Percentiles rank a stretch among this genome's conserved stretches.
phyloP scores from a whole-genome alignment of 2,329 filamentous ascomycete genomes.

The Sporothrix schenckii region DNA sequence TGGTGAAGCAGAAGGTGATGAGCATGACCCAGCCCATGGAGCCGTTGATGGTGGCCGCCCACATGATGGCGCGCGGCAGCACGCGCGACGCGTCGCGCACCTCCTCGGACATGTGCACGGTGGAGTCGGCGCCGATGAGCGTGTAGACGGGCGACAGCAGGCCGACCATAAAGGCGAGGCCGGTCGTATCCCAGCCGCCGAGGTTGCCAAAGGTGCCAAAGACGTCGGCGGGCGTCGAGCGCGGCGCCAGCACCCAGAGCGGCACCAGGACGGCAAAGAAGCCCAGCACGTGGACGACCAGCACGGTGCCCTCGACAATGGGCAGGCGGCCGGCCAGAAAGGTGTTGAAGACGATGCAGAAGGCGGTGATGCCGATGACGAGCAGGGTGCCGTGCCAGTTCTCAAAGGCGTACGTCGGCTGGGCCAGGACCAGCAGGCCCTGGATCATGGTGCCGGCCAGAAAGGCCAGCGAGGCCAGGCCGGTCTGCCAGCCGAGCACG shows the following conservation, averaged over 20 bases:
- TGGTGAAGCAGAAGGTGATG: constrained; percentile 46
- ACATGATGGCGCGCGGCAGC: constrained; percentile 47
- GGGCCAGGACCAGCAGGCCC: constrained; percentile 48
- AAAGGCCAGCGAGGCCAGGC: constrained; percentile 46
- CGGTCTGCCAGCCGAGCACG: constrained; percentile 53
- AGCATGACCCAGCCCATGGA: constrained; percentile 45
- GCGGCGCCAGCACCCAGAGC: constrained; percentile 39
- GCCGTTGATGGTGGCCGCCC: constrained; percentile 43
- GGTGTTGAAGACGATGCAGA: constrained; percentile 56
- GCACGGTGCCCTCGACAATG: constrained; percentile 54
- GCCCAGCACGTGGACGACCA: constrained; percentile 55
- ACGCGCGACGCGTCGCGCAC: constrained; percentile 44
- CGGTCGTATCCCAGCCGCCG: constrained; percentile 52
- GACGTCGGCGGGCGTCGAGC: constrained; percentile 41
- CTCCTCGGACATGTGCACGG: constrained; percentile 48
- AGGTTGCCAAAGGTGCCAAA: constrained; percentile 53
- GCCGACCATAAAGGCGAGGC: constrained; percentile 52
- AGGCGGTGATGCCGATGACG: constrained; percentile 51
- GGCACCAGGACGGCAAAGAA: constrained; percentile 44
- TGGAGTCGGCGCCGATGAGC: constrained; percentile 45
- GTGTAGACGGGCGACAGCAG: constrained; percentile 48
- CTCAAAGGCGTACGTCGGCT: constrained; percentile 46
- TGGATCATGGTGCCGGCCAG: constrained; percentile 54
- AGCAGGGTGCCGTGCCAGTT: constrained; percentile 55
- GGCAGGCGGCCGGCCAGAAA: constrained; percentile 51